phyloP scores from a whole-genome alignment of 1,284 basidiomycete species.

The Chalciporus sp. region DNA sequence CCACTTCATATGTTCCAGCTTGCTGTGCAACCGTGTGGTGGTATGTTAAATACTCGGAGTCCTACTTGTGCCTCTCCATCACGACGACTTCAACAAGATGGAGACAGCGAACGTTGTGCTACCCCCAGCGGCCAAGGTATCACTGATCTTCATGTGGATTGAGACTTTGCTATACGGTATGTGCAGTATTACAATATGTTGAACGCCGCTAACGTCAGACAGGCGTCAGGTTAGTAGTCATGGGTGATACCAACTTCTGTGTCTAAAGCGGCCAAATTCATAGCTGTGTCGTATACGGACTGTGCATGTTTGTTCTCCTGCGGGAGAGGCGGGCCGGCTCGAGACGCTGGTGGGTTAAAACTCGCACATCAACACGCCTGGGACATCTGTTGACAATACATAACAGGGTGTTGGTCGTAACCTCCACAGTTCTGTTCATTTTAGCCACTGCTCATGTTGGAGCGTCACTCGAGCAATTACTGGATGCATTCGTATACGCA shows the following conservation, averaged over 20 bases:
- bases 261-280: not conserved
- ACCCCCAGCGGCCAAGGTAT: not conserved
- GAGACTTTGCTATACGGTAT: conserved; percentile 6
- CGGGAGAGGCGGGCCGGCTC: not conserved
- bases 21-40: too few relatives aligned
- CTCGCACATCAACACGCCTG: too few relatives aligned
- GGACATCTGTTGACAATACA: too few relatives aligned
- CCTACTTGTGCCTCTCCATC: too few relatives aligned
- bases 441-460: not conserved
- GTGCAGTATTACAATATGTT: not conserved
- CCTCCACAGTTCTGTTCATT: conserved; percentile 1
- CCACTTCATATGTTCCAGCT: too few relatives aligned
- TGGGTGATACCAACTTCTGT: not conserved
- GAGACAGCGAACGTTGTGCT: too few relatives aligned
- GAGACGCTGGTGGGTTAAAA: not conserved
- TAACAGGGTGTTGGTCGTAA: conserved; percentile 3
- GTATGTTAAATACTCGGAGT: too few relatives aligned
- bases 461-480: conserved; percentile 3
- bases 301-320: not conserved
- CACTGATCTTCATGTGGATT: conserved; percentile 6
- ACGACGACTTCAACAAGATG: too few relatives aligned
- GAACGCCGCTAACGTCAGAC: not conserved
- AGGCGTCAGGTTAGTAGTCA: not conserved
- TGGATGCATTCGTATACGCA: conserved; percentile 4
- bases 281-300: not conserved